Base-by-base conservation (phyloP, 805 yeast genomes). In the Metschnikowia santaceciliae region DNA sequence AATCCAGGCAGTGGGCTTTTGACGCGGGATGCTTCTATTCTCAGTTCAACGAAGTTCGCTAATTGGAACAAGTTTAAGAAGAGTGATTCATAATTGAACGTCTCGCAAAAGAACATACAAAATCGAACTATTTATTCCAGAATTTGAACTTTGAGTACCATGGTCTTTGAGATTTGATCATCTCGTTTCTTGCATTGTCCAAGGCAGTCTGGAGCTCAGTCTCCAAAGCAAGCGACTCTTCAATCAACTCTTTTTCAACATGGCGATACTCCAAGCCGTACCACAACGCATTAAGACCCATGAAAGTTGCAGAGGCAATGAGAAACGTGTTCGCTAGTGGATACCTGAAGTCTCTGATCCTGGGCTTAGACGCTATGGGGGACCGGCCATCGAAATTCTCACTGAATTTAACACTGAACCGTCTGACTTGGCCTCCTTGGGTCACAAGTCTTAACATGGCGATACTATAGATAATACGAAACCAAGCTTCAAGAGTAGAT, bases 301-400 rank as follows among this genome's bases (percentile, higher is more conserved):
- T 62, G 56, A 69, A 74, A 1, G 74, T 64, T 2, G 74, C 61
- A 0, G 74, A 69, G 4, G 77, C 75, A 32, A 74, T 53, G 26
- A 74, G 63, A 47, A 74, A 71, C 2, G 70, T 61, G 57, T 74
- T 72, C 39, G 69, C 60, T 32, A 72, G 56, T 3, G 78, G 75
- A 50, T 59, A 61, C 38, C 62, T 65, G 61, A 74, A 74, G 54
- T 74, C 72, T 19, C 69, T 56, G 22, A 74, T 47, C 22, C 50
- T 60, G 6, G 77, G 77, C 49, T 68, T 68, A 6, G 50, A 20
- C 17, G 50, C 47, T 11, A 46, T 38, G 14, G 57, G 51, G 37
- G 49, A 48, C 15, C 42, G 52, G 14, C 58, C 54, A n/a, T 56
- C 58, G 32, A 61, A 55, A 23, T 49, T 48, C 30, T 58, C 61